These are phyloP conservation scores for Tuber magnatum DNA, from an alignment of 495 filamentous ascomycete genomes.

Conservation along the genomic window DNA sequence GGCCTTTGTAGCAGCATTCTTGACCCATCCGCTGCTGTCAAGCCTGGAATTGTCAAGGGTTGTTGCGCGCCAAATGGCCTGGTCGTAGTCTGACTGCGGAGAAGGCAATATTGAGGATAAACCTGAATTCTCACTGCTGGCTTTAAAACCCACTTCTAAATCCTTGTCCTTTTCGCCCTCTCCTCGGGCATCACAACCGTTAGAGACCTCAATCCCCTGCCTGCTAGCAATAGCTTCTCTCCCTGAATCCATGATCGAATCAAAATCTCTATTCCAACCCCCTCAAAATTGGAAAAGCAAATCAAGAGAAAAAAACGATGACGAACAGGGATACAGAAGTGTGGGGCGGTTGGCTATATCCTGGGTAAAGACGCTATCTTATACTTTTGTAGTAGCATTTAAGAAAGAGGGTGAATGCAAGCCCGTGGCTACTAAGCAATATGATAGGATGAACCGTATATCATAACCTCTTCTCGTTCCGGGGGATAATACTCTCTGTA, in stretches of 20 bases:
- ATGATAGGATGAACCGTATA: neutral
- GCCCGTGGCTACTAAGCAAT: neutral
- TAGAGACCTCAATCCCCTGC: neutral
- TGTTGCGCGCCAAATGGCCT: slow-evolving; percentile 17
- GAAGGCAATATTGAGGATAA: slow-evolving; percentile 6
- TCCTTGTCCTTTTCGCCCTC: slow-evolving; percentile 11
- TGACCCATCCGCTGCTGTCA: neutral
- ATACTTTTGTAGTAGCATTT: neutral
- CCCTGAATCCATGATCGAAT: neutral
- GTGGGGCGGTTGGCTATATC: neutral
- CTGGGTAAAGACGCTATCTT: neutral
- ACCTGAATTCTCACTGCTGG: neutral
- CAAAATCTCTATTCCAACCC: neutral
- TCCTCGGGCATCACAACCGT: slow-evolving; percentile 7
- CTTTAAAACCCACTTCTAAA: slow-evolving; percentile 14
- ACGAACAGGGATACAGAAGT: slow-evolving; percentile 1
- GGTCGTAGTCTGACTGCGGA: slow-evolving; percentile 13
- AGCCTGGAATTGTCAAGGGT: slow-evolving; percentile 19
- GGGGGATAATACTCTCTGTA: neutral
- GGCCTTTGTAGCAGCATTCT: slow-evolving; percentile 5
- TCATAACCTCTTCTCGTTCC: neutral
- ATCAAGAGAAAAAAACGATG: slow-evolving; percentile 4
- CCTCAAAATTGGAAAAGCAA: neutral
- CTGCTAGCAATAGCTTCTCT: neutral
- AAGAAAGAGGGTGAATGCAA: neutral